Base-by-base conservation (phyloP, 164 flowering plant species). In the Chimonanthus praecox region DNA sequence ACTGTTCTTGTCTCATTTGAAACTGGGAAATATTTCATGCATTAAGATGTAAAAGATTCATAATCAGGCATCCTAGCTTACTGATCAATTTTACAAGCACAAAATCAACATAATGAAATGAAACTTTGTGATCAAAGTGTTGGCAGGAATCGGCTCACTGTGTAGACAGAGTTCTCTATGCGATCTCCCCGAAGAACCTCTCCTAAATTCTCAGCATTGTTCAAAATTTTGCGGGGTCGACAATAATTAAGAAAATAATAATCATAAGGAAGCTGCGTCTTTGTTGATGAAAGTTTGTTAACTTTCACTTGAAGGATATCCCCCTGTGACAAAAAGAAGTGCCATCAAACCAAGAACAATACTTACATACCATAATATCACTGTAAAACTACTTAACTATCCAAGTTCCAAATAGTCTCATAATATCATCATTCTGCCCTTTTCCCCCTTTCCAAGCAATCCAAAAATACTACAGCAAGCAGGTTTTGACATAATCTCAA, bases 101-200 rank as follows among this genome's bases (percentile, higher is more conserved):
- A 33, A 33, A 33, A 33, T 9, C 66, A 63, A 63, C 66, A 18
- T 63, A 20, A 33, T 5, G 33, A 33, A 63, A 62, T 62, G 20
- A 63, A 63, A 63, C 8, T 18, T 33, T 63, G 66, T 33, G 66
- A 33, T 18, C 33, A 33, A 33, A 33, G 33, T 18, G 66, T 9
- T 60, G 48, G 66, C 8, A 44, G 45, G 45, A 33, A 43, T 51
- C 43, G 5, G 47, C 87, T 82, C 71, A 88, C 91, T 18, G 74
- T 79, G 70, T 85, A 88, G 65, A 84, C 78, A 49, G 91, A 88
- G 70, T 88, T 88, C 82, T 88, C 91, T 67, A 88, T 88, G 43
- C 91, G 88, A 67, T 86, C 90, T 79, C 90, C 90, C 49, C 90
- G 87, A 80, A 87, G 89, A 44, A 87, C 90, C 78, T 87, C 90